Base-by-base conservation (phyloP, 1,284 basidiomycete genomes). In the Puccinia polysora region DNA sequence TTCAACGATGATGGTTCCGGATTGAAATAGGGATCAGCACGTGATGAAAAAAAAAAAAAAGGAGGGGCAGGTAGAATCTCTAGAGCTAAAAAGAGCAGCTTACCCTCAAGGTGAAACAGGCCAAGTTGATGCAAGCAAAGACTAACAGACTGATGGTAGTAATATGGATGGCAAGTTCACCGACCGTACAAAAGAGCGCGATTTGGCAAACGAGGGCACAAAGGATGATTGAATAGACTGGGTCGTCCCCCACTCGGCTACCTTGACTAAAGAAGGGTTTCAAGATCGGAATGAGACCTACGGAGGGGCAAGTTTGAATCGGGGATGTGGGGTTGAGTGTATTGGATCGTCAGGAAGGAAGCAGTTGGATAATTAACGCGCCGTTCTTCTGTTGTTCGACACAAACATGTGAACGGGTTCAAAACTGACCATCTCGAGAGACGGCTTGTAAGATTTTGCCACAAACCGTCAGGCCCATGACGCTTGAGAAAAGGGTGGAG, bases 381-480 rank as follows among this genome's bases (percentile, higher is more conserved):
- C n/a, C n/a, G n/a, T n/a, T n/a, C n/a, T n/a, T n/a, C n/a, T n/a
- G n/a, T n/a, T n/a, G n/a, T n/a, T n/a, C n/a, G n/a, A n/a, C n/a
- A n/a, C n/a, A n/a, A n/a, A n/a, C n/a, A n/a, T n/a, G n/a, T n/a
- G n/a, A n/a, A n/a, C n/a, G n/a, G n/a, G n/a, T n/a, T n/a, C n/a
- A n/a, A 2, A 15, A 50, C 67, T 59, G 32, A 69, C 67, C 67
- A 40, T 69, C 67, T 49, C 67, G 38, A 36, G 67, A 69, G n/a
- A 69, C 53, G 14, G 67, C 67, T 47, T 69, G 67, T 1, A 69
- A 30, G 20, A 69, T 69, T 60, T 69, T 58, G 15, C 67, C 67
- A 47, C 67, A 69, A 15, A 69, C 67, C 5, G 67, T 69, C 18
- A 69, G 45, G n/a, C 56, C 56, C 67, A 69, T 69, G 40, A 69